A percentile compares a stretch with the other conserved stretches of the same genome.
Evolutionary conservation across 2,329 filamentous ascomycete species (phyloP).

Genomic region (Trichoderma sp.): DNA sequence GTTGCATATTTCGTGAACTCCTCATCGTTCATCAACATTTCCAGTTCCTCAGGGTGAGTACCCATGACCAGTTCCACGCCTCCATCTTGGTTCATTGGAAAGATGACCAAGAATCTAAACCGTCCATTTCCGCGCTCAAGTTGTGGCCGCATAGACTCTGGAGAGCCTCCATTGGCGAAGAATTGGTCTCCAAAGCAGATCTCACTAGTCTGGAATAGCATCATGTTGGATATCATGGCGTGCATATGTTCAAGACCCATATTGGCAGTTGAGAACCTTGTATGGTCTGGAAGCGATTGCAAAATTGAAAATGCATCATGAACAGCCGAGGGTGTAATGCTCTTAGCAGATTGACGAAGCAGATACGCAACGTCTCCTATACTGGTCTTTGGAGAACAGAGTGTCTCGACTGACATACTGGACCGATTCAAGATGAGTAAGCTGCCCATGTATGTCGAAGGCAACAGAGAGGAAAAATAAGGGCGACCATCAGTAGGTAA

Average conservation of each 20-base stretch:
- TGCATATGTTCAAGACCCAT: conserved; percentile 33
- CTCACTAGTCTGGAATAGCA: conserved; percentile 33
- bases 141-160: conserved; percentile 33
- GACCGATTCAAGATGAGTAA: conserved; percentile 33
- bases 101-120: conserved; percentile 32
- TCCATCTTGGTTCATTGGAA: conserved; percentile 34
- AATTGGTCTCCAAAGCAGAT: conserved; percentile 32
- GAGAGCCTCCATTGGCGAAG: conserved; percentile 31
- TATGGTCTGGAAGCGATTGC: conserved; percentile 32
- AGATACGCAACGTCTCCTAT: conserved; percentile 30
- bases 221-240: conserved; percentile 35
- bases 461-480: conserved; percentile 33
- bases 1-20: background rate
- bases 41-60: conserved; percentile 33
- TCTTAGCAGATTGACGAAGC: conserved; percentile 30
- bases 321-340: conserved; percentile 31
- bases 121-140: conserved; percentile 31
- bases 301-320: conserved; percentile 34
- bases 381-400: conserved; percentile 33
- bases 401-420: conserved; percentile 28
- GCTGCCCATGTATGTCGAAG: conserved; percentile 34
- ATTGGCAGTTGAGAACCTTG: conserved; percentile 29
- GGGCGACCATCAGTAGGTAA: conserved; percentile 36
- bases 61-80: conserved; percentile 34
- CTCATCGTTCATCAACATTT: conserved; percentile 29